Percentiles rank a stretch among this genome's conserved stretches.
phyloP scores from a whole-genome alignment of 352 stramenopile species.

The Globisporangium sylvaticum region DNA sequence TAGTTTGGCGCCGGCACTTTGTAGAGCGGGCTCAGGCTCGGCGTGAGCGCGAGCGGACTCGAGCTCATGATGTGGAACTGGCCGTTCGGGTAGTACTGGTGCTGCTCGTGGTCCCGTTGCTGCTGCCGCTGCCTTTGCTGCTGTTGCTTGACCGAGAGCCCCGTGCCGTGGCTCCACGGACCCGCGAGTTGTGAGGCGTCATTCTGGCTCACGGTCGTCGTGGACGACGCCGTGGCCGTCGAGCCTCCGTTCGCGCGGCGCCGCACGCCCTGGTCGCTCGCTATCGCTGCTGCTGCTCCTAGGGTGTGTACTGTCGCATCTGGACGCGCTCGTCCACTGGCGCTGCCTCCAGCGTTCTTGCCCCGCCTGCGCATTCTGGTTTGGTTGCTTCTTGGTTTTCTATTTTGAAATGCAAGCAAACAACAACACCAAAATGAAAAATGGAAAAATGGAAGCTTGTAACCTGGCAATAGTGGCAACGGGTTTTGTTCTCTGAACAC shows the following conservation, averaged over 20 bases:
- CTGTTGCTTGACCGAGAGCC: slow-evolving; percentile 1
- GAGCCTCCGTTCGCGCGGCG: neutral
- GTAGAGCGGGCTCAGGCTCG: slow-evolving; percentile 43
- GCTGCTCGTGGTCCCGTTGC: neutral
- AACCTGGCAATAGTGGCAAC: neutral
- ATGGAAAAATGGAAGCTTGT: neutral
- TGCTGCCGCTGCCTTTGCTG: neutral
- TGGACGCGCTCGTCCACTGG: neutral
- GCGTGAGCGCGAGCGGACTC: slow-evolving; percentile 42
- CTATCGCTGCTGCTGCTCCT: neutral
- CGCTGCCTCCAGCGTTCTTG: neutral
- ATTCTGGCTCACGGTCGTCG: neutral
- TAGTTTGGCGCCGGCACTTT: slow-evolving; percentile 24
- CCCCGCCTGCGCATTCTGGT: slow-evolving; percentile 8
- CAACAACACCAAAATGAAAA: neutral
- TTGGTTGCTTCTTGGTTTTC: neutral
- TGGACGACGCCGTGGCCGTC: neutral
- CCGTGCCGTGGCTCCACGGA: slow-evolving; percentile 15
- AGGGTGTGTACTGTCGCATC: neutral
- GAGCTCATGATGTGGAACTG: slow-evolving; percentile 27
- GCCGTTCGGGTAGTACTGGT: slow-evolving; percentile 29
- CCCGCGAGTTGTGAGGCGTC: neutral
- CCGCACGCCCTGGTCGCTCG: slow-evolving; percentile 13
- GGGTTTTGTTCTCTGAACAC: neutral
- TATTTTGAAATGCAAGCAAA: slow-evolving; percentile 7